Evolutionary conservation across 768 basidiomycete species (phyloP), one percentile per base, ranked within the genome.

Genomic region (Boletus subparvulus): DNA sequence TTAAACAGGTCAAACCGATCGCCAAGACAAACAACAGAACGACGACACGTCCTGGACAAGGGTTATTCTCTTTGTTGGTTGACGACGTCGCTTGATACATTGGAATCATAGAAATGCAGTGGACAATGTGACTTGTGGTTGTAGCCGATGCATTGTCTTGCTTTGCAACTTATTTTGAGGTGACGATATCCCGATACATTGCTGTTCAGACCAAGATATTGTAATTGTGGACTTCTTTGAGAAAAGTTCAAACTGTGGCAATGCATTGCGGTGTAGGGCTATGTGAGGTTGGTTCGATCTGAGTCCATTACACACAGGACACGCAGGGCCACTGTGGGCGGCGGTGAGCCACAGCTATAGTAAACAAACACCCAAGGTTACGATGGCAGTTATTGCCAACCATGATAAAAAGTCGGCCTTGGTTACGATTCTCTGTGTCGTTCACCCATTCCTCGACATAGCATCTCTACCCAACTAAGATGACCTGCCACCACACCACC

Each of bases 51-150:
- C 43, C 41, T 21, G 59, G 52, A 66, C 62, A 54, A 17, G 58
- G 56, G 55, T 62, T 59, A 69, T 85, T 78, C 56, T 70, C 76
- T 9, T 49, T 84, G 61, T 63, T 85, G 28, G 75, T 63, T 4
- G 72, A 77, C 56, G 62, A 75, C 16, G 70, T 72, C 40, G 74
- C 66, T 32, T 80, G 59, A 71, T 50, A 40, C 33, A 45, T 12
- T 49, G 49, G 46, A 21, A 40, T 42, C 21, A 32, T 16, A 50
- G 37, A 30, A 32, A 17, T 7, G n/a, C 12, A 19, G 28, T 47
- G 36, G 12, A 54, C 14, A 13, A 28, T 42, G 35, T 53, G 36
- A 37, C 8, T 7, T n/a, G 28, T 41, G 16, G 24, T 16, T 19
- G 26, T 39, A 33, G 36, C 47, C 37, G 7, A 40, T 54, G 26